Conservation (phyloP, 257 asterid species). For the Gentiana straminea region DNA sequence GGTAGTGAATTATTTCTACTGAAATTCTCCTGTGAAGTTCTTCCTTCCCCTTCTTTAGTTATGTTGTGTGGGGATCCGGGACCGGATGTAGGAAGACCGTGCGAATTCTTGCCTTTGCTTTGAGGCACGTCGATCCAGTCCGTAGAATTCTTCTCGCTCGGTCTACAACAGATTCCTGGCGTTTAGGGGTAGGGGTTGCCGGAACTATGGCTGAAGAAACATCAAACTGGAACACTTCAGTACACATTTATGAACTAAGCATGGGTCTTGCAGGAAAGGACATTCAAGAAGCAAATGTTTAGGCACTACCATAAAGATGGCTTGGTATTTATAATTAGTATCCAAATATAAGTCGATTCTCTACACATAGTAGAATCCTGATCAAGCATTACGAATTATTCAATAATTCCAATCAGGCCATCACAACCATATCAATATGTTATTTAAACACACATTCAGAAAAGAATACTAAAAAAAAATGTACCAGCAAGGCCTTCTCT, state of each 20-base stretch:
- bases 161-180: constrained; percentile 45
- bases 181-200: constrained; percentile 22
- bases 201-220: constrained; percentile 68
- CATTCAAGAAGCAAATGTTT: too few relatives aligned
- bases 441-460: too few relatives aligned
- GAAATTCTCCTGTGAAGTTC: too few relatives aligned
- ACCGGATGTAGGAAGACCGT: constrained; percentile 21
- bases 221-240: constrained; percentile 95
- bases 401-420: too few relatives aligned
- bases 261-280: constrained; percentile 55
- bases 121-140: constrained; percentile 33
- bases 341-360: too few relatives aligned
- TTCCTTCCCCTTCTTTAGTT: too few relatives aligned
- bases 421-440: too few relatives aligned
- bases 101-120: constrained; percentile 71
- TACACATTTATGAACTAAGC: constrained; percentile 90
- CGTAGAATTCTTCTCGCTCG: constrained; percentile 29
- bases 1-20: constrained; percentile 12
- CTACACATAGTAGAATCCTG: too few relatives aligned
- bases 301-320: too few relatives aligned
- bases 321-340: too few relatives aligned
- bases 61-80: constrained; percentile 24
- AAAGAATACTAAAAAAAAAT: not conserved
- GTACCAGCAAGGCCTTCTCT: constrained; percentile 97
- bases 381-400: too few relatives aligned